These are phyloP conservation scores for Olyra latifolia DNA, from an alignment of 176 grass and related monocot species.

Conservation along the genomic window DNA sequence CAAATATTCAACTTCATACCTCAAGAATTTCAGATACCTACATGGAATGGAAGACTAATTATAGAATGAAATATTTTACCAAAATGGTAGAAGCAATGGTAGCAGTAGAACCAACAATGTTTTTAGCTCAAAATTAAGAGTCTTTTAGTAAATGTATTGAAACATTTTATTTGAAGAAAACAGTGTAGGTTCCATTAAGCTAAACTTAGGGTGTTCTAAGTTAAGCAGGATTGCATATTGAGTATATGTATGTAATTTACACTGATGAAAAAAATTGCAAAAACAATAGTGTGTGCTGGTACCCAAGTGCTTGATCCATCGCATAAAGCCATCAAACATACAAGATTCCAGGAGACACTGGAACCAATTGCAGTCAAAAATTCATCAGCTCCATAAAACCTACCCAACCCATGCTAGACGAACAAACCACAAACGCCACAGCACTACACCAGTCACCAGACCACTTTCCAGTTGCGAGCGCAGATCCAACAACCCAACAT, in stretches of 20 bases:
- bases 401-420: background rate
- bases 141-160: background rate
- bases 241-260: constrained; percentile 16
- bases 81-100: constrained; percentile 8
- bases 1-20: constrained; percentile 71
- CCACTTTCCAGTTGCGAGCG: background rate
- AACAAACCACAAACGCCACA: background rate
- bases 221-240: background rate
- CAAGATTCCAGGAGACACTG: background rate
- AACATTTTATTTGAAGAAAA: background rate
- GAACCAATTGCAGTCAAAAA: background rate
- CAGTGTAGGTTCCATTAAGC: background rate
- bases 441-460: background rate
- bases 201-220: background rate
- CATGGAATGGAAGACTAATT: constrained; percentile 18
- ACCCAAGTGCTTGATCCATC: background rate
- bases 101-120: background rate
- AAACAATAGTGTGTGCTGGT: background rate
- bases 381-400: background rate
- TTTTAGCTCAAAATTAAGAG: constrained; percentile 3
- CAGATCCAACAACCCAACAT: background rate
- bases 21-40: constrained; percentile 84
- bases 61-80: background rate
- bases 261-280: background rate
- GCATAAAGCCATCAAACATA: background rate